Percentiles rank a stretch among this genome's conserved stretches.
These are phyloP conservation scores for Clonostachys rhizophaga DNA, from an alignment of 2,329 filamentous ascomycete genomes.

Conservation along the genomic window DNA sequence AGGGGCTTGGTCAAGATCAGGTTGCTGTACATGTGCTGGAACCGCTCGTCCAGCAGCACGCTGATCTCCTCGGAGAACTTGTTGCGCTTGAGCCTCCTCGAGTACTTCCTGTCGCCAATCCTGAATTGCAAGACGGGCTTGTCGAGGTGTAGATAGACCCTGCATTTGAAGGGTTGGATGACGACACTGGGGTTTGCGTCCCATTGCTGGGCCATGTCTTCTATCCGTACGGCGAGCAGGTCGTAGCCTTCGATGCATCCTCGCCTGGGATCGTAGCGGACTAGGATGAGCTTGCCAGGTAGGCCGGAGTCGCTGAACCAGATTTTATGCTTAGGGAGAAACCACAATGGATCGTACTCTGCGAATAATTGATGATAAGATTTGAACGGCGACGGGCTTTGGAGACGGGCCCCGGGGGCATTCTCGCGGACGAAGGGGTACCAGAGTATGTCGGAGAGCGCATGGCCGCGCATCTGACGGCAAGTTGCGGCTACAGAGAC, in stretches of 20 bases:
- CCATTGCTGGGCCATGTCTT: slow-evolving; percentile 58
- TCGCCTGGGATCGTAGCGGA: slow-evolving; percentile 68
- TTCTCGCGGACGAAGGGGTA: slow-evolving; percentile 63
- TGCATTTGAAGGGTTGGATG: slow-evolving; percentile 69
- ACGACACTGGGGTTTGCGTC: slow-evolving; percentile 58
- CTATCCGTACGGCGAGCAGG: slow-evolving; percentile 60
- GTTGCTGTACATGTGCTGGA: slow-evolving; percentile 55
- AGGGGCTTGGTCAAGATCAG: slow-evolving; percentile 61
- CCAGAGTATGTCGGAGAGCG: slow-evolving; percentile 68
- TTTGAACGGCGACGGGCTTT: slow-evolving; percentile 50
- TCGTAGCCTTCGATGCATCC: slow-evolving; percentile 79
- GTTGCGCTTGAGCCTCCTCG: slow-evolving; percentile 13
- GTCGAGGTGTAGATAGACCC: slow-evolving; percentile 67
- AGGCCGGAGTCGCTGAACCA: slow-evolving; percentile 79
- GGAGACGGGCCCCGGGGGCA: slow-evolving; percentile 51
- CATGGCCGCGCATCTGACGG: slow-evolving; percentile 52
- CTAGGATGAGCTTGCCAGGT: slow-evolving; percentile 69
- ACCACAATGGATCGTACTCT: slow-evolving; percentile 79
- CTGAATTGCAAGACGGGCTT: slow-evolving; percentile 62
- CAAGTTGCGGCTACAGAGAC: slow-evolving; percentile 56
- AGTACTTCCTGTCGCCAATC: slow-evolving; percentile 12
- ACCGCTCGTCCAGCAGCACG: slow-evolving; percentile 41
- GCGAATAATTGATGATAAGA: slow-evolving; percentile 70
- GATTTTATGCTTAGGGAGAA: slow-evolving; percentile 71
- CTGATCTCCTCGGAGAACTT: slow-evolving; percentile 45